Evolutionary conservation across 768 basidiomycete species (phyloP).

Genomic region (Tylopilus rubrobrunneus): DNA sequence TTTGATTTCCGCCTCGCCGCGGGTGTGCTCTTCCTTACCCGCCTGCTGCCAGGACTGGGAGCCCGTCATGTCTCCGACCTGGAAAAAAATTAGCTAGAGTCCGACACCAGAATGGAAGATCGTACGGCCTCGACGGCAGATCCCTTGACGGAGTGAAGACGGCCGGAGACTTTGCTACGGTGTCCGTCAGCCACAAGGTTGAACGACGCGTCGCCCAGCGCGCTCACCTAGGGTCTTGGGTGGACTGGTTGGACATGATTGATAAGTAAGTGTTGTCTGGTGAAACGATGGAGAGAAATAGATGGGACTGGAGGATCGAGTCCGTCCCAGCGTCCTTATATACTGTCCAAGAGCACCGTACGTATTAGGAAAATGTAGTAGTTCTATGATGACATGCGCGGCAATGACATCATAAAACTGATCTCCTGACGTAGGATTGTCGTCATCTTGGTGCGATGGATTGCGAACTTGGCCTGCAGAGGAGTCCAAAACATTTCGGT

Average conservation of each 20-base stretch:
- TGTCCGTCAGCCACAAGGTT: not conserved
- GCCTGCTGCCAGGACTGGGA: constrained; percentile 38
- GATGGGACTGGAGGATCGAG: not conserved
- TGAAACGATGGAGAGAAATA: not conserved
- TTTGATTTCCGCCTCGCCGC: constrained; percentile 46
- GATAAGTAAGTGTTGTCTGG: not conserved
- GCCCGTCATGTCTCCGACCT: constrained; percentile 44
- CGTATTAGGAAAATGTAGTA: constrained; percentile 29
- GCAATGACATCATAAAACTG: constrained; percentile 28
- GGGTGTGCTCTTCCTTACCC: constrained; percentile 48
- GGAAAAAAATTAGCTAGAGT: not conserved
- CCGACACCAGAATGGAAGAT: not conserved
- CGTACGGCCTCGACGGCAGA: constrained; percentile 32
- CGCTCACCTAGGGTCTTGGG: constrained; percentile 28
- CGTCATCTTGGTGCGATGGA: not conserved
- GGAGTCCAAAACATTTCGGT: not conserved
- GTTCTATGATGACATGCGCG: constrained; percentile 20
- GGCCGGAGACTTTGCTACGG: constrained; percentile 33
- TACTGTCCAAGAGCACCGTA: constrained; percentile 16
- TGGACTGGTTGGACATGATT: constrained; percentile 13
- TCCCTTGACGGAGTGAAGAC: constrained; percentile 38
- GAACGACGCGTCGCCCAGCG: not conserved
- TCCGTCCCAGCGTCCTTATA: constrained; percentile 19
- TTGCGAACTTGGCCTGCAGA: not conserved
- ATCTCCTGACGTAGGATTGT: constrained; percentile 21